phyloP scores from a whole-genome alignment of 306 rosid species.

The Glycine latifolia region DNA sequence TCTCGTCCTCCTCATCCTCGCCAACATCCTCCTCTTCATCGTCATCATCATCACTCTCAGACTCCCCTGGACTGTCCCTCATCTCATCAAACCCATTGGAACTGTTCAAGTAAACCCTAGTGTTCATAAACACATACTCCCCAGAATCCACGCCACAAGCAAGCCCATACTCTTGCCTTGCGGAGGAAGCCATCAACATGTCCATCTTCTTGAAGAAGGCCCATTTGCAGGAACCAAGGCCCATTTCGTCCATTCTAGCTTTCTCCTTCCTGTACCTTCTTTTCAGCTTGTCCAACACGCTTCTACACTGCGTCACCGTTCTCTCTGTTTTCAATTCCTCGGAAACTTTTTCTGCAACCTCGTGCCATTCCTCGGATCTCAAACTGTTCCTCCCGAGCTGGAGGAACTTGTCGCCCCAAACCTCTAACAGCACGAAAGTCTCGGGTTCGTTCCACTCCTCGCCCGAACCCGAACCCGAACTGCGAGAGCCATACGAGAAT shows the following conservation, averaged over 20 bases:
- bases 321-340: constrained; percentile 60
- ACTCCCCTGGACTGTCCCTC: constrained; percentile 91
- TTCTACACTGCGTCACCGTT: constrained; percentile 64
- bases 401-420: constrained; percentile 83
- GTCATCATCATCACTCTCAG: constrained; percentile 63
- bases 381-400: constrained; percentile 83
- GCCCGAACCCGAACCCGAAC: constrained; percentile 23
- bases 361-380: constrained; percentile 82
- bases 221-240: constrained; percentile 68
- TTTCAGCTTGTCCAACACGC: constrained; percentile 66
- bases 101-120: constrained; percentile 75
- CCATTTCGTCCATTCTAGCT: constrained; percentile 60
- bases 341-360: constrained; percentile 74
- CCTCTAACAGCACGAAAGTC: constrained; percentile 70
- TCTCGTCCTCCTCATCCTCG: constrained; percentile 47
- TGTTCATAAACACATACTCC: constrained; percentile 83
- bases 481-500: constrained; percentile 27
- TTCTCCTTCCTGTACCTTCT: constrained; percentile 84
- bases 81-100: constrained; percentile 86
- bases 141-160: constrained; percentile 90
- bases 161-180: constrained; percentile 70
- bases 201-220: constrained; percentile 80
- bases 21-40: constrained; percentile 40
- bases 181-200: constrained; percentile 72
- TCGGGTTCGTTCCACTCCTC: constrained; percentile 72